These are phyloP conservation scores for Epichloe scottii DNA, from an alignment of 2,329 filamentous ascomycete genomes.

Conservation along the genomic window DNA sequence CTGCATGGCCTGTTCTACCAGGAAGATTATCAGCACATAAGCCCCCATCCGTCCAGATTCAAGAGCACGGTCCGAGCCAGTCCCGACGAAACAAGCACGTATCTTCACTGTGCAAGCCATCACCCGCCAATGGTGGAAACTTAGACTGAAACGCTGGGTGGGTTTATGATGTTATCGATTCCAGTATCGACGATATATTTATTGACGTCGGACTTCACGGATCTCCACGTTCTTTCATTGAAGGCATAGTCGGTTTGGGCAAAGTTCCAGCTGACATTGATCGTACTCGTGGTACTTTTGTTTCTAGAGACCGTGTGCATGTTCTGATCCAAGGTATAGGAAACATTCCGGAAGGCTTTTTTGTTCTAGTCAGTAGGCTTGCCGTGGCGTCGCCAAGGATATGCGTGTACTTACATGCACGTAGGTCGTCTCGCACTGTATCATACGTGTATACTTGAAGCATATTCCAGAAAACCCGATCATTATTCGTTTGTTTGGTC, in stretches of 20 bases:
- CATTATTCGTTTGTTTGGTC: accelerated
- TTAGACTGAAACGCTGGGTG: not conserved
- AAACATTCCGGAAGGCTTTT: not conserved
- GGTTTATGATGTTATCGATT: not conserved
- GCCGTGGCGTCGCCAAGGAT: not conserved
- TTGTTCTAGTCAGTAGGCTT: not conserved
- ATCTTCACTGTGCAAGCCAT: not conserved
- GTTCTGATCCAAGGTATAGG: not conserved
- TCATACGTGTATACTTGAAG: not conserved
- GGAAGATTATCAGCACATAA: too few species aligned
- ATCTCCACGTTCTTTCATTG: not conserved
- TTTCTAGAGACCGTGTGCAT: not conserved
- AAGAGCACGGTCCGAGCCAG: too few species aligned
- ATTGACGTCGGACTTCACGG: accelerated
- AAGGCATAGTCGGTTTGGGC: not conserved
- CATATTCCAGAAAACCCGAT: not conserved
- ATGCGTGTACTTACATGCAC: not conserved
- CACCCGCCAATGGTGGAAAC: not conserved
- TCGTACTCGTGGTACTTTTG: not conserved
- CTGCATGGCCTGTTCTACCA: not conserved
- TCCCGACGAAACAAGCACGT: not conserved
- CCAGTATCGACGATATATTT: not conserved
- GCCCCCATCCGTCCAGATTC: too few species aligned
- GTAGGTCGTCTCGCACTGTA: not conserved
- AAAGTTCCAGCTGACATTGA: not conserved